A percentile compares a stretch with the other conserved stretches of the same genome.
These are phyloP conservation scores for Cardamine occulta DNA, from an alignment of 345 rosid species.

Conservation along the genomic window DNA sequence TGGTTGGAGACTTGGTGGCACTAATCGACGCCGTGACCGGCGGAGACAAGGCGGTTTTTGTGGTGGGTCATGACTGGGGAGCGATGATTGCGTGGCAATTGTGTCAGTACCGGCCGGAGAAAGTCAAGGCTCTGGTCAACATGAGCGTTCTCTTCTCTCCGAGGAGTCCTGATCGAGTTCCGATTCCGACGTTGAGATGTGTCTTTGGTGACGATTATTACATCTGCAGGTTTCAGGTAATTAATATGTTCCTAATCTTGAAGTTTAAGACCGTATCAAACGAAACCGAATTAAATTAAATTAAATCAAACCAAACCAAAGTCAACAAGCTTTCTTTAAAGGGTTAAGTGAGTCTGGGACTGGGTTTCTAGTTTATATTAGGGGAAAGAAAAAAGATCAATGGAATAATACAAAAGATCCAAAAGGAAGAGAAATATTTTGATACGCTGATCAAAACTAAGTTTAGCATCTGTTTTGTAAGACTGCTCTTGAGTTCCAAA, in stretches of 20 bases:
- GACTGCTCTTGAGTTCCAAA: neutral
- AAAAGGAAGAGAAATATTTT: no score
- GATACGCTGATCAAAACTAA: no score
- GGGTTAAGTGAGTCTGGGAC: neutral
- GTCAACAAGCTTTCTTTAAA: neutral
- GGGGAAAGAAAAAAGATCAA: neutral
- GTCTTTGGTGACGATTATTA: constrained; percentile 72
- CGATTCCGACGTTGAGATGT: constrained; percentile 51
- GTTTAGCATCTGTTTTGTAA: neutral
- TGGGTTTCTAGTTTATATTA: neutral
- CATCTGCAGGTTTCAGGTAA: constrained; percentile 83
- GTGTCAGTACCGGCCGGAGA: constrained; percentile 62
- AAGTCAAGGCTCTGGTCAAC: constrained; percentile 67
- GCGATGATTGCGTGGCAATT: constrained; percentile 68
- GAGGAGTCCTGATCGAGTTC: constrained; percentile 58
- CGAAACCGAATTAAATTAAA: neutral
- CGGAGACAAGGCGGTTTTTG: constrained; percentile 52
- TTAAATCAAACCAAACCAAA: neutral
- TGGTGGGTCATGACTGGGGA: constrained; percentile 81
- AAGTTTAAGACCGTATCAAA: neutral
- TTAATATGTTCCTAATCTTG: neutral
- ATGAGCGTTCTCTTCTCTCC: constrained; percentile 57
- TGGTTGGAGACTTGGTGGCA: constrained; percentile 64
- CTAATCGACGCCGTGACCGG: constrained; percentile 54
- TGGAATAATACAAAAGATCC: no score